phyloP scores from a whole-genome alignment of 2,329 filamentous ascomycete species.

The Fusarium sp. region DNA sequence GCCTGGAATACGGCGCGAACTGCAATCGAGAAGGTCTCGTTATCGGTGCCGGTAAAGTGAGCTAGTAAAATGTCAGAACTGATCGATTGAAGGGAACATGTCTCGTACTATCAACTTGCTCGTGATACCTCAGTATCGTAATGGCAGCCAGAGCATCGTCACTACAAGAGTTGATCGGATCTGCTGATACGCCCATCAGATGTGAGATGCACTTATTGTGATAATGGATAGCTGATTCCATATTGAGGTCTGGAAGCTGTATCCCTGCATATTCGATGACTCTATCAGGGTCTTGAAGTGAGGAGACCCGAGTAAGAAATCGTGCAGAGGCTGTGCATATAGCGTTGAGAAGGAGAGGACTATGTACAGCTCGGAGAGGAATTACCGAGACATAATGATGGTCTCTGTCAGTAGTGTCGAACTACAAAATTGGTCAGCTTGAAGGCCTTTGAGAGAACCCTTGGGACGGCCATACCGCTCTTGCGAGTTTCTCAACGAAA shows the following conservation, averaged over 20 bases:
- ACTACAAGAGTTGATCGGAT: background rate
- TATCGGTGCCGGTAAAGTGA: background rate
- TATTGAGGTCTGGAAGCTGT: accelerated
- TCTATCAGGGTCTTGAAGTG: accelerated
- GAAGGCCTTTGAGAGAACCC: accelerated
- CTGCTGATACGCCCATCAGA: accelerated
- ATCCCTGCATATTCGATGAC: background rate
- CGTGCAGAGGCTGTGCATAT: background rate
- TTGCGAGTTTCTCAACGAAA: background rate
- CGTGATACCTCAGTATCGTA: background rate
- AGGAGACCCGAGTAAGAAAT: accelerated
- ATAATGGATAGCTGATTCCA: background rate
- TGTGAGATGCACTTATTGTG: background rate
- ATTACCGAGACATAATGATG: background rate
- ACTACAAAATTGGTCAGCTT: background rate
- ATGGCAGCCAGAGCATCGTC: background rate
- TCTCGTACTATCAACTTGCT: background rate
- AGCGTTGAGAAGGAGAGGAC: background rate
- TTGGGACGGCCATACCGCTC: background rate
- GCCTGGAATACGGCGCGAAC: background rate
- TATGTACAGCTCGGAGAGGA: background rate
- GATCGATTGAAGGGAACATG: accelerated
- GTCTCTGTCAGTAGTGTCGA: accelerated
- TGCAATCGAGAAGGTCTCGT: background rate
- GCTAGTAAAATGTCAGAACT: background rate